Evolutionary conservation across 140 eudicot genomes (phyloP).

Genomic region (Ambrosia hybrid): DNA sequence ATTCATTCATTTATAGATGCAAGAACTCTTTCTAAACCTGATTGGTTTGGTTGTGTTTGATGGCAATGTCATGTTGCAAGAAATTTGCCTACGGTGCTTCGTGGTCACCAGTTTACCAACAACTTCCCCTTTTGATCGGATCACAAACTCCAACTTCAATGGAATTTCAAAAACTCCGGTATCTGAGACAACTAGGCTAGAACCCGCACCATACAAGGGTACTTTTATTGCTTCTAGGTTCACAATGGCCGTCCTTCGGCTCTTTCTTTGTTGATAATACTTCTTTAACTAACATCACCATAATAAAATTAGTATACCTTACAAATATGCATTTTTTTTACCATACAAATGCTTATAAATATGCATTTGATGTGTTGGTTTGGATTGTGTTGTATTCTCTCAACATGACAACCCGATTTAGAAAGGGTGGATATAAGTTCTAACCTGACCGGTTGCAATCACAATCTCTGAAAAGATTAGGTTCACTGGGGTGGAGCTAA

Average conservation of each 20-base stretch:
- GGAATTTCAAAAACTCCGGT: conserved; percentile 56
- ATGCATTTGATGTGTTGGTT: not conserved
- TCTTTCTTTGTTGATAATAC: conserved; percentile 84
- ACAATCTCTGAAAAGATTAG: conserved; percentile 67
- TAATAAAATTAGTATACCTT: not conserved
- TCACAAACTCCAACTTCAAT: conserved; percentile 61
- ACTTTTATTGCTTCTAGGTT: conserved; percentile 62
- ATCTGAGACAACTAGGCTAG: conserved; percentile 41
- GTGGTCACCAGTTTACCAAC: conserved; percentile 87
- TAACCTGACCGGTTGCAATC: conserved; percentile 85
- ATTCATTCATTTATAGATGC: conserved; percentile 49
- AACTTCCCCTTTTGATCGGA: conserved; percentile 68
- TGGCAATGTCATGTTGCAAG: conserved; percentile 61
- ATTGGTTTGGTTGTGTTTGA: conserved; percentile 69
- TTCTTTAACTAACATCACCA: conserved; percentile 59
- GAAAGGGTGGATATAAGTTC: conserved; percentile 8
- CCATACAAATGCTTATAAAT: too few relatives aligned
- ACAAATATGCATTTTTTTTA: not conserved
- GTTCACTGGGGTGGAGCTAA: conserved; percentile 76
- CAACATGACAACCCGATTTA: too few relatives aligned
- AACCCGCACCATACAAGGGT: conserved; percentile 96
- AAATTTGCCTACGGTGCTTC: conserved; percentile 47
- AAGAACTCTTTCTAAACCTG: conserved; percentile 68
- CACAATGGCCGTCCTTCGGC: conserved; percentile 51
- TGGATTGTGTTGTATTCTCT: not conserved